Conservation (phyloP, 805 yeast genomes). For the Blastobotrys peoriensis region DNA sequence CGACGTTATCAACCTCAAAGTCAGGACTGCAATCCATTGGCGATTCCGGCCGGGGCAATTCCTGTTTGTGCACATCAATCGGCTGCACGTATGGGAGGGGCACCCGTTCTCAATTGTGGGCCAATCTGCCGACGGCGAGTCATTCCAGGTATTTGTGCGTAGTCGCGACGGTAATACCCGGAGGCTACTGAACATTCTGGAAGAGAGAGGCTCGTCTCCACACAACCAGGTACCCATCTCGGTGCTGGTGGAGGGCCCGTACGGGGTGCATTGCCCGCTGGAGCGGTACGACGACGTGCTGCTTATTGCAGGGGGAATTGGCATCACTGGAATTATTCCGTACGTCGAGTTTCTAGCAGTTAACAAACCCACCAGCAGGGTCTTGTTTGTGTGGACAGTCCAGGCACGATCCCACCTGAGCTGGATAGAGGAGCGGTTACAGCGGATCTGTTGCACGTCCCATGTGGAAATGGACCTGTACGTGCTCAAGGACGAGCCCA, state of each 20-base stretch:
- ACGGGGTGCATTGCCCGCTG: conserved; percentile 46
- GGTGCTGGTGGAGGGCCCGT: conserved; percentile 55
- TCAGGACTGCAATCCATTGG: conserved; percentile 51
- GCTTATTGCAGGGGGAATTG: conserved; percentile 60
- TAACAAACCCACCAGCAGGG: conserved; percentile 10
- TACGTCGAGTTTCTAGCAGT: conserved; percentile 34
- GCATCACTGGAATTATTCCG: conserved; percentile 51
- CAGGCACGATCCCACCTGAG: conserved; percentile 13
- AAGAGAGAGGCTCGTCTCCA: conserved; percentile 30
- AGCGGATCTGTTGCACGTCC: conserved; percentile 28
- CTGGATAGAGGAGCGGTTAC: conserved; percentile 19
- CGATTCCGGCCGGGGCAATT: conserved; percentile 55
- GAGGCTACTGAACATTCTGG: conserved; percentile 31
- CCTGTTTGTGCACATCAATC: conserved; percentile 48
- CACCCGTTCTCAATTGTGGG: conserved; percentile 60
- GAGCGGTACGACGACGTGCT: conserved; percentile 42
- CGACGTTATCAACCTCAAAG: conserved; percentile 44
- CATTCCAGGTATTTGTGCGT: conserved; percentile 44
- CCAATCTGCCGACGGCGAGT: conserved; percentile 33
- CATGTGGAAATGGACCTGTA: conserved; percentile 14
- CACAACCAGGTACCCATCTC: conserved; percentile 32
- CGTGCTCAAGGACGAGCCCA: conserved; percentile 5
- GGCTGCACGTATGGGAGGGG: conserved; percentile 52
- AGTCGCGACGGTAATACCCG: conserved; percentile 51
- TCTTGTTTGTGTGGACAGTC: conserved; percentile 28